A percentile compares a stretch with the other conserved stretches of the same genome.
phyloP scores from a whole-genome alignment of 1,139 yeast species.

The Taphrina communis region DNA sequence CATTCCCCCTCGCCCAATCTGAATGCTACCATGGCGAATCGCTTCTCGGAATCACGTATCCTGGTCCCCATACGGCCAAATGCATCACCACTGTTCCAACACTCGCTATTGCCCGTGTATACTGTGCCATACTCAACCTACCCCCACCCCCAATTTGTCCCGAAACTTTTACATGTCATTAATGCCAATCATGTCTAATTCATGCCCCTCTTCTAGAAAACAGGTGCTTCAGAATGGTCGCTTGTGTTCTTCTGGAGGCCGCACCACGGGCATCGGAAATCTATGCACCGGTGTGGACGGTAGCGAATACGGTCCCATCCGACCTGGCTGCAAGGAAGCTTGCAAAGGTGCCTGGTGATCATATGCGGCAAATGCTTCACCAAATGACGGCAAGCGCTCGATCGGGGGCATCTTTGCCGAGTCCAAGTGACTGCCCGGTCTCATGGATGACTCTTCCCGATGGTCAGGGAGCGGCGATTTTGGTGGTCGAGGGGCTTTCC shows the following conservation, averaged over 20 bases:
- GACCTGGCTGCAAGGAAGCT: background rate
- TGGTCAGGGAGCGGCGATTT: background rate
- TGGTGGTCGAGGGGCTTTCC: conserved; percentile 7
- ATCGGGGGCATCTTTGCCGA: background rate
- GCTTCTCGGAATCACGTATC: too few relatives aligned
- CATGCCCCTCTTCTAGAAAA: background rate
- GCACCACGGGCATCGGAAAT: background rate
- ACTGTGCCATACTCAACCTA: too few relatives aligned
- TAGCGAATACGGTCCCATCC: background rate
- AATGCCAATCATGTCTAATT: too few relatives aligned
- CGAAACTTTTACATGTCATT: too few relatives aligned
- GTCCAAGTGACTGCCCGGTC: background rate
- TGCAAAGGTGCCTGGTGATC: conserved; percentile 11
- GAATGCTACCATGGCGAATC: too few relatives aligned
- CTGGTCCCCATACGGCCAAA: too few relatives aligned
- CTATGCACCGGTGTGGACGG: background rate
- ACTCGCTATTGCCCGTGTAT: too few relatives aligned
- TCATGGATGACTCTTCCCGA: background rate
- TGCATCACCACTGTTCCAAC: too few relatives aligned
- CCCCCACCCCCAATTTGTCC: too few relatives aligned
- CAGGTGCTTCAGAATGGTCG: background rate
- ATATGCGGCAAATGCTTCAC: conserved; percentile 15
- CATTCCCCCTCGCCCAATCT: too few relatives aligned
- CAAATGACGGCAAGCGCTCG: conserved; percentile 21
- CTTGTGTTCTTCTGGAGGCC: background rate